Percentiles rank a stretch among this genome's conserved stretches.
These are phyloP conservation scores for Oxytropis ochrocephala DNA, from an alignment of 306 rosid genomes.

Conservation along the genomic window DNA sequence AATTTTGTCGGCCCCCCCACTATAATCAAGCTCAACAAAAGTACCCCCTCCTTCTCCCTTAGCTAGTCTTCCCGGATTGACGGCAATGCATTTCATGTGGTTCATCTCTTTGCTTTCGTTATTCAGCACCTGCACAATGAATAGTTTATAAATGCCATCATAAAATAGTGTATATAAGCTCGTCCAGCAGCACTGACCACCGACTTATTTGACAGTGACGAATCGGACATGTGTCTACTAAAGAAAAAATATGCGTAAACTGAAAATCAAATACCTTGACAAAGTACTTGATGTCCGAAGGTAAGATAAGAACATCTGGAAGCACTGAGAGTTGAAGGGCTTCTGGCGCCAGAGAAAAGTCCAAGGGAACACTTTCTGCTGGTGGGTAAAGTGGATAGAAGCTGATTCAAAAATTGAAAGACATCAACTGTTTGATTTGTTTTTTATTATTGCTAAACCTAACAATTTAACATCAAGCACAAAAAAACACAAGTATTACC, in stretches of 20 bases:
- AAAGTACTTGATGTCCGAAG: slow-evolving; percentile 80
- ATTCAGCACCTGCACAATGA: slow-evolving; percentile 43
- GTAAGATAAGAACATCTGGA: slow-evolving; percentile 83
- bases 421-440: slow-evolving; percentile 12
- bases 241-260: neutral
- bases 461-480: neutral
- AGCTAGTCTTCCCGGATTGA: slow-evolving; percentile 88
- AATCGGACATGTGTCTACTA: neutral
- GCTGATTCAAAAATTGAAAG: slow-evolving; percentile 42
- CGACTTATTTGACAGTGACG: neutral
- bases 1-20: slow-evolving; percentile 46
- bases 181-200: neutral
- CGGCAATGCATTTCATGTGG: slow-evolving; percentile 52
- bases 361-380: slow-evolving; percentile 80
- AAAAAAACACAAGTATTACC: slow-evolving; percentile 29
- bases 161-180: neutral
- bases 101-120: slow-evolving; percentile 44
- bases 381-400: slow-evolving; percentile 94
- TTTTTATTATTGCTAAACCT: neutral
- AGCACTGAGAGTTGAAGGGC: slow-evolving; percentile 64
- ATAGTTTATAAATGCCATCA: neutral
- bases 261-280: slow-evolving; percentile 51
- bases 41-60: slow-evolving; percentile 99
- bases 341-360: slow-evolving; percentile 75
- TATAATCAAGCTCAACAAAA: slow-evolving; percentile 69